Base-by-base conservation (phyloP, 257 asterid species). In the Solanum gracilifrons region DNA sequence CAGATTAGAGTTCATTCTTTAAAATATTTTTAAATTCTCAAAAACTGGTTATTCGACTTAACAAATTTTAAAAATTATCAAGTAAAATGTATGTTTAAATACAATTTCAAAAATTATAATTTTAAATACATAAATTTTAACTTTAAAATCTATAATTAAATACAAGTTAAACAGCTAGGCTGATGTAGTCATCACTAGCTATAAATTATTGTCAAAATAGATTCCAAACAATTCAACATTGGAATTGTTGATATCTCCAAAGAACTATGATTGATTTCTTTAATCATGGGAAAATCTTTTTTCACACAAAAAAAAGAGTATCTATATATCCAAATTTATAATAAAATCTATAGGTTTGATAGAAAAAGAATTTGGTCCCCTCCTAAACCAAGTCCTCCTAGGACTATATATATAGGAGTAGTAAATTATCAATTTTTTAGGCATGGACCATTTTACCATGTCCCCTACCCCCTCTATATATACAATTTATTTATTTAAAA, bases 361-460 rank as follows among this genome's bases (percentile, higher is more conserved):
- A 27, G 39, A 29, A 48, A 48, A 48, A 82, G 29, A 46, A 48
- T 82, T 31, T 82, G 85, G 71, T 29, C 85, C 85, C 68, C 43
- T 48, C 43, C 43, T 82, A 82, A 48, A 29, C 71, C 43, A 48
- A 48, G 69, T 18, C 20, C 29, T 82, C 85, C 69, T 31, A 82
- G 31, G 85, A 82, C 39, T 48, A 82, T 23, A 82, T 48, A 82
- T 7, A 48, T 9, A 48, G 29, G 29, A 48, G 43, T 20, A 29
- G 69, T 21, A 82, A 48, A 48, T 27, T 21, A 82, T 2, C 69
- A 82, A 48, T 18, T 9, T 48, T 58, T 3, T 82, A 82, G 41
- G 43, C 85, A 82, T 82, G 85, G 85, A 82, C 85, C 85, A 82
- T 32, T 82, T 82, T 51, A 82, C 85, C 21, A 9, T 82, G 43